Percentiles rank a stretch among this genome's conserved stretches.
Conservation (phyloP, 2,329 filamentous ascomycete genomes). For the Colletotrichum kahawae region DNA sequence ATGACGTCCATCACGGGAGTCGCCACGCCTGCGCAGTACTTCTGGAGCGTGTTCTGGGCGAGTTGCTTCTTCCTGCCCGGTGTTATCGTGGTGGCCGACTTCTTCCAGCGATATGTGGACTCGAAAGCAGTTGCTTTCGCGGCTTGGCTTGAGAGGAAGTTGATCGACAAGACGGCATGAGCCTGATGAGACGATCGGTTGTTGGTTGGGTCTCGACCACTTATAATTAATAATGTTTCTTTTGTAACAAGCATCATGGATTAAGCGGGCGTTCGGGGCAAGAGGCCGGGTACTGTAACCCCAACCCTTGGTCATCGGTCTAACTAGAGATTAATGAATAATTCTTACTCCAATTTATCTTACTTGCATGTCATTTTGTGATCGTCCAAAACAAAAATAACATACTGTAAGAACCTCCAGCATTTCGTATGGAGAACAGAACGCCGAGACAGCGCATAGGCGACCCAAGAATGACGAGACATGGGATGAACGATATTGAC, state of each 20-base stretch:
- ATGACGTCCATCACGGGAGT: not conserved
- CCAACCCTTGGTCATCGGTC: not conserved
- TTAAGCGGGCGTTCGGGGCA: not conserved
- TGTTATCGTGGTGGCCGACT: slow-evolving; percentile 1
- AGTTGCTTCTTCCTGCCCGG: not conserved
- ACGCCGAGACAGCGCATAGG: not conserved
- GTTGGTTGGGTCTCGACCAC: not conserved
- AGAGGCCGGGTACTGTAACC: not conserved
- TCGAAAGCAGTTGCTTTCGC: not conserved
- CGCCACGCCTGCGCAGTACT: not conserved
- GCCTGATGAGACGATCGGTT: not conserved
- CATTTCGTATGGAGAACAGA: not conserved
- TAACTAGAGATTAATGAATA: not conserved
- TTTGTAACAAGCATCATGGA: not conserved
- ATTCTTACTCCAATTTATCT: not conserved
- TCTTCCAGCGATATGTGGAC: slow-evolving; percentile 5
- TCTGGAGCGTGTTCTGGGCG: not conserved
- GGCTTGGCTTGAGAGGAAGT: slow-evolving; percentile 4
- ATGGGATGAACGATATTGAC: not conserved
- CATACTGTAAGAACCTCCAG: not conserved
- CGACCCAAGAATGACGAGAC: not conserved
- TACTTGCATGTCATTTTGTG: not conserved
- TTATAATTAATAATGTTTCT: not conserved
- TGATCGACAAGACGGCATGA: not conserved
- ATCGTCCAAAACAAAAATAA: not conserved